These are phyloP conservation scores for Coelastrella sp. DNA, from an alignment of 139 green algal genomes.

Conservation along the genomic window DNA sequence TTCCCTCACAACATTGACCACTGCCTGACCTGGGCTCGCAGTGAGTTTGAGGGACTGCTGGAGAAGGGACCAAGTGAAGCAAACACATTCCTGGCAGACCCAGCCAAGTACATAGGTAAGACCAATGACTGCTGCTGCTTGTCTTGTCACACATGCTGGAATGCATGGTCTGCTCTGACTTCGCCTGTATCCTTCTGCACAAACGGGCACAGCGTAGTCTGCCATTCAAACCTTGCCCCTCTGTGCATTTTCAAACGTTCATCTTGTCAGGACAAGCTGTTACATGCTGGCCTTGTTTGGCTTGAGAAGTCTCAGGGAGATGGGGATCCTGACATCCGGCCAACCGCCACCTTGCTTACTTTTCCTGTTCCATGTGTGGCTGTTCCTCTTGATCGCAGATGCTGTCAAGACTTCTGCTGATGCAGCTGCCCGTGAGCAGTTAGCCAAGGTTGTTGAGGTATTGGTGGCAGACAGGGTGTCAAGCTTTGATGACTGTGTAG, in stretches of 20 bases:
- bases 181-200: background rate
- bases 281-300: no score
- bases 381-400: constrained; percentile 7
- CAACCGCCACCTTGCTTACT: no score
- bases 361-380: background rate
- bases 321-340: no score
- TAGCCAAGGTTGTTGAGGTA: constrained; percentile 91
- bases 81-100: constrained; percentile 91
- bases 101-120: constrained; percentile 78
- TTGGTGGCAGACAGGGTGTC: constrained; percentile 68
- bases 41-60: constrained; percentile 96
- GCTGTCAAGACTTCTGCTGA: constrained; percentile 68
- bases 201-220: background rate
- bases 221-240: no score
- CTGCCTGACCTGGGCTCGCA: constrained; percentile 92
- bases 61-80: constrained; percentile 93
- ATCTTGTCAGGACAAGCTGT: no score
- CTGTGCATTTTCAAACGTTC: no score
- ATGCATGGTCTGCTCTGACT: no score
- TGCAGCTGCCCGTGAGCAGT: constrained; percentile 83
- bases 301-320: no score
- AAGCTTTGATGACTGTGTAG: constrained; percentile 92
- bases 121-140: background rate
- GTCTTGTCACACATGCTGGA: no score
- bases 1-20: constrained; percentile 99